A percentile compares a stretch with the other conserved stretches of the same genome.
These are phyloP conservation scores for Plasmodium gaboni DNA, from an alignment of 169 alveolate species.

Conservation along the genomic window DNA sequence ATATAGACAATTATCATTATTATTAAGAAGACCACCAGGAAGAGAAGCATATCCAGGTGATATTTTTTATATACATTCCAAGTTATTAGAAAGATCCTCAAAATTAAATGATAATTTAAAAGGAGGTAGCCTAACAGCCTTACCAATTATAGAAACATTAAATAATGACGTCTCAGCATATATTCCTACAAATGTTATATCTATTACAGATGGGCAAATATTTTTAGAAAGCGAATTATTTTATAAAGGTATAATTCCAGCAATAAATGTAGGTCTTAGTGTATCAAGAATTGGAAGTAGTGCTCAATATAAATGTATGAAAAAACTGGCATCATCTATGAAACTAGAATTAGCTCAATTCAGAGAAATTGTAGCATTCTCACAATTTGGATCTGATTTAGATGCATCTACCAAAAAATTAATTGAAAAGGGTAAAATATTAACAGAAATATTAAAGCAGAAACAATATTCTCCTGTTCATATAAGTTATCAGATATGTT, in stretches of 20 bases:
- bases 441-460: conserved; percentile 94
- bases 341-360: conserved; percentile 96
- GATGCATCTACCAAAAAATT: conserved; percentile 96
- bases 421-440: conserved; percentile 94
- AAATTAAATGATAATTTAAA: conserved; percentile 94
- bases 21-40: conserved; percentile 97
- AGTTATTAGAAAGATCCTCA: conserved; percentile 98
- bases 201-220: conserved; percentile 98
- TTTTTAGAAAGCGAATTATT: conserved; percentile 97
- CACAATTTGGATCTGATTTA: conserved; percentile 97
- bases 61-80: conserved; percentile 97
- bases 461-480: conserved; percentile 91
- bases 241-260: conserved; percentile 98
- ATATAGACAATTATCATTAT: conserved; percentile 95
- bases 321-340: conserved; percentile 93
- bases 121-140: conserved; percentile 97
- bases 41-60: conserved; percentile 98
- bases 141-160: conserved; percentile 98
- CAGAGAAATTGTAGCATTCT: conserved; percentile 98
- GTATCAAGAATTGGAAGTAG: conserved; percentile 98
- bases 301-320: conserved; percentile 95
- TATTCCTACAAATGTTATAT: conserved; percentile 98
- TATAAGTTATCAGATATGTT: conserved; percentile 85
- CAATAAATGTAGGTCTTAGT: conserved; percentile 98
- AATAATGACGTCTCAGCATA: conserved; percentile 99